phyloP scores from a whole-genome alignment of 192 early-diverging fungal species.

The Dimargaris cristalligena region DNA sequence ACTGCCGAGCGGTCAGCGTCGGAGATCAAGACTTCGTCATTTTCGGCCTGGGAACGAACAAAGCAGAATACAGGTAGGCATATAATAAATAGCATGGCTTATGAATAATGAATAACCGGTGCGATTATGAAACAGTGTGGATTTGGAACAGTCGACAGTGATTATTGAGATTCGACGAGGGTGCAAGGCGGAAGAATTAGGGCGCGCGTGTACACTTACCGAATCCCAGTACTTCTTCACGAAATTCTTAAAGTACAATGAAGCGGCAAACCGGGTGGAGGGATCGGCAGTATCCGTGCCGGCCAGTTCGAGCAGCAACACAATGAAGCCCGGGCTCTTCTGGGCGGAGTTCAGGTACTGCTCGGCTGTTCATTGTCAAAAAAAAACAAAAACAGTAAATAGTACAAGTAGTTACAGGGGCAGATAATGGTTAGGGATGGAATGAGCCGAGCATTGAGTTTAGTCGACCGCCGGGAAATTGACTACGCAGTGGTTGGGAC shows the following conservation, averaged over 20 bases:
- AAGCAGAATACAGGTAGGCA: too few relatives aligned
- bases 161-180: too few relatives aligned
- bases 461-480: too few relatives aligned
- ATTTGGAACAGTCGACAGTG: too few relatives aligned
- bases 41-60: slow-evolving; percentile 25
- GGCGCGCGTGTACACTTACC: too few relatives aligned
- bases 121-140: too few relatives aligned
- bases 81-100: too few relatives aligned
- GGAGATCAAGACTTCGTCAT: slow-evolving; percentile 19
- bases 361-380: slow-evolving; percentile 30
- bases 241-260: slow-evolving; percentile 94
- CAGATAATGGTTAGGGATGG: slow-evolving; percentile 15
- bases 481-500: too few relatives aligned
- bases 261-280: slow-evolving; percentile 56
- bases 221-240: slow-evolving; percentile 69
- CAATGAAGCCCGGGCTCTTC: slow-evolving; percentile 40
- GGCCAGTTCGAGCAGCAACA: slow-evolving; percentile 61
- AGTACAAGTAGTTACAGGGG: slow-evolving; percentile 17
- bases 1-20: slow-evolving; percentile 56
- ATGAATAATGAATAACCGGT: too few relatives aligned
- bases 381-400: neutral
- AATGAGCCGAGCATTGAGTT: too few relatives aligned
- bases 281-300: slow-evolving; percentile 34
- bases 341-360: slow-evolving; percentile 34
- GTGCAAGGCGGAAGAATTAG: too few relatives aligned